phyloP scores from a whole-genome alignment of 148 eudicot species.

The Camellia lanceoleosa region DNA sequence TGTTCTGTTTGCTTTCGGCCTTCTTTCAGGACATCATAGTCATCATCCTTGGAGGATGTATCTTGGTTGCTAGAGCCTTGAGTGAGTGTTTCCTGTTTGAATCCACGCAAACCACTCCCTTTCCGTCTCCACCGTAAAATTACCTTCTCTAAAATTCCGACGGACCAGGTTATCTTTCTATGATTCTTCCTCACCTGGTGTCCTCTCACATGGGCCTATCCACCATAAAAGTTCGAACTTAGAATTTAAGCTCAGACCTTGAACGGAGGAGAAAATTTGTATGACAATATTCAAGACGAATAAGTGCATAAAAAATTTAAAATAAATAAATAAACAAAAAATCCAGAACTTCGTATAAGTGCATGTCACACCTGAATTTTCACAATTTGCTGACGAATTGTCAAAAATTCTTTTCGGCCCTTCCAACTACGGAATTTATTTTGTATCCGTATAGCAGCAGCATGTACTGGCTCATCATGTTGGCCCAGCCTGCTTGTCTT shows the following conservation, averaged over 20 bases:
- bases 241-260: background rate
- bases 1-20: conserved; percentile 80
- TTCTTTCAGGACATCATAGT: conserved; percentile 75
- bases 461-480: conserved; percentile 48
- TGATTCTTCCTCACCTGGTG: conserved; percentile 83
- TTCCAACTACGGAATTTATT: conserved; percentile 76
- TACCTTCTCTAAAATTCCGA: conserved; percentile 79
- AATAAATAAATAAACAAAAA: background rate
- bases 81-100: conserved; percentile 48
- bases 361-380: conserved; percentile 69
- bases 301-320: background rate
- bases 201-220: conserved; percentile 84
- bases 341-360: background rate
- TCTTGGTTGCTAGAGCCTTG: conserved; percentile 32
- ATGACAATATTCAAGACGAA: background rate
- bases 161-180: conserved; percentile 75
- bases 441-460: conserved; percentile 74
- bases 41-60: conserved; percentile 52
- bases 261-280: background rate
- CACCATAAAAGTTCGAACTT: conserved; percentile 15
- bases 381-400: conserved; percentile 58
- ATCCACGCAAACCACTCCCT: conserved; percentile 65
- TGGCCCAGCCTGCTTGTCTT: conserved; percentile 45
- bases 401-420: conserved; percentile 63
- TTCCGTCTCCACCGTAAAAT: conserved; percentile 82